Percentiles rank a stretch among this genome's conserved stretches.
phyloP scores from a whole-genome alignment of 2,329 filamentous ascomycete genomes.

The Grosmannia penicillata region DNA sequence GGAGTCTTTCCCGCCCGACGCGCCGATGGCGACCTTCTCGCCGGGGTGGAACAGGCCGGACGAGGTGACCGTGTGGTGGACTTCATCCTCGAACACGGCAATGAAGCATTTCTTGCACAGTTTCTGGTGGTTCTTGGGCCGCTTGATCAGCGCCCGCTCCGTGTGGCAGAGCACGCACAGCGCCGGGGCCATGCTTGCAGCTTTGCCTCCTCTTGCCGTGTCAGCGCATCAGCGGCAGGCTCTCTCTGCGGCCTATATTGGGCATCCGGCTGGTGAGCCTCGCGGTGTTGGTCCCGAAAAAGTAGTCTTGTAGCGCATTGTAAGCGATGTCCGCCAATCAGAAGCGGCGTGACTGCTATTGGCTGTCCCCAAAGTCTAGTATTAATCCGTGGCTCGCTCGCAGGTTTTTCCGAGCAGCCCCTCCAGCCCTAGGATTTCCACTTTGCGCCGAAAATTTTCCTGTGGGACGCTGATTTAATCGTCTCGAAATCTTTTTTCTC shows the following conservation, averaged over 20 bases:
- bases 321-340: conserved; percentile 1
- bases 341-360: neutral
- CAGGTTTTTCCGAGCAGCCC: conserved; percentile 4
- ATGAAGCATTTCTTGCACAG: conserved; percentile 87
- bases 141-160: conserved; percentile 72
- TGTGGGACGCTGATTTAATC: neutral
- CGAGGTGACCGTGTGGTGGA: conserved; percentile 79
- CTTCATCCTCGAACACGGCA: conserved; percentile 74
- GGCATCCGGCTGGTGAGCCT: too few relatives aligned
- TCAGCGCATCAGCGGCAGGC: too few relatives aligned
- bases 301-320: neutral
- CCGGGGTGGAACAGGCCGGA: conserved; percentile 70
- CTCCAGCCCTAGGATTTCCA: conserved; percentile 11
- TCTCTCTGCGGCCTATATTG: too few relatives aligned
- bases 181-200: conserved; percentile 54
- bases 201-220: neutral
- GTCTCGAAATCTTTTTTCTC: conserved; percentile 2
- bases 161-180: conserved; percentile 63
- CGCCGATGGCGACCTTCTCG: conserved; percentile 84
- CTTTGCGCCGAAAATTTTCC: conserved; percentile 7
- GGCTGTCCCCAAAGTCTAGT: too few relatives aligned
- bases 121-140: conserved; percentile 89
- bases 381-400: neutral
- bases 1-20: conserved; percentile 93
- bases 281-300: neutral